A percentile compares a stretch with the other conserved stretches of the same genome.
phyloP scores from a whole-genome alignment of 345 rosid genomes.

The Salix purpurea region DNA sequence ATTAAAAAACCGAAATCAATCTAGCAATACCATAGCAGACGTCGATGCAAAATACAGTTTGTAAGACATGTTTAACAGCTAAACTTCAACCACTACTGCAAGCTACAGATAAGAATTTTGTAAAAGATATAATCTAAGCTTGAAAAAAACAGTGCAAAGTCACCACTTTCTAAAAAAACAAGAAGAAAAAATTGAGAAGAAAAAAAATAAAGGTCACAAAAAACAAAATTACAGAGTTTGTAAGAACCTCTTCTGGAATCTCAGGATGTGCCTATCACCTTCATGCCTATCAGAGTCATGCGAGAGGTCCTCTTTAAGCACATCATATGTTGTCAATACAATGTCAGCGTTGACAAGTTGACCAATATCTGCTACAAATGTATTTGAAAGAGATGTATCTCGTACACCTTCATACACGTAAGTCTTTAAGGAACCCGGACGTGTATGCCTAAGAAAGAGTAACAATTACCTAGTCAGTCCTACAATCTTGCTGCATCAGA shows the following conservation, averaged over 20 bases:
- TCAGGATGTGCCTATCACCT: conserved; percentile 82
- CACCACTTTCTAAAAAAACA: background rate
- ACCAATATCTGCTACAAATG: conserved; percentile 44
- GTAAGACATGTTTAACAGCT: no score
- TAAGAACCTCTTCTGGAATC: conserved; percentile 84
- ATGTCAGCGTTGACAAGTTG: conserved; percentile 74
- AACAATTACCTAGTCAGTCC: conserved; percentile 15
- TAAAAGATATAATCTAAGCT: background rate
- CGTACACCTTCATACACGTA: conserved; percentile 83
- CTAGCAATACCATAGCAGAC: no score
- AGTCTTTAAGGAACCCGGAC: conserved; percentile 66
- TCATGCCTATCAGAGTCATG: conserved; percentile 91
- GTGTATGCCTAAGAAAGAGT: conserved; percentile 65
- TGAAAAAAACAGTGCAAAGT: no score
- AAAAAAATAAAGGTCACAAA: background rate
- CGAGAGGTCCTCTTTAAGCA: conserved; percentile 90
- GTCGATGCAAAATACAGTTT: no score
- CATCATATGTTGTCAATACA: conserved; percentile 89
- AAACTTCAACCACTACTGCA: no score
- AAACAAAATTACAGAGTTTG: conserved; percentile 21
- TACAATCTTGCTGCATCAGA: conserved; percentile 5
- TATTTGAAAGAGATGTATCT: conserved; percentile 53
- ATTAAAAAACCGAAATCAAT: background rate
- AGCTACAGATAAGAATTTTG: no score
- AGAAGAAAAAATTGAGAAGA: background rate